Percentiles rank a stretch among this genome's conserved stretches.
phyloP scores from a whole-genome alignment of 306 rosid species.

The Vicia sativa region DNA sequence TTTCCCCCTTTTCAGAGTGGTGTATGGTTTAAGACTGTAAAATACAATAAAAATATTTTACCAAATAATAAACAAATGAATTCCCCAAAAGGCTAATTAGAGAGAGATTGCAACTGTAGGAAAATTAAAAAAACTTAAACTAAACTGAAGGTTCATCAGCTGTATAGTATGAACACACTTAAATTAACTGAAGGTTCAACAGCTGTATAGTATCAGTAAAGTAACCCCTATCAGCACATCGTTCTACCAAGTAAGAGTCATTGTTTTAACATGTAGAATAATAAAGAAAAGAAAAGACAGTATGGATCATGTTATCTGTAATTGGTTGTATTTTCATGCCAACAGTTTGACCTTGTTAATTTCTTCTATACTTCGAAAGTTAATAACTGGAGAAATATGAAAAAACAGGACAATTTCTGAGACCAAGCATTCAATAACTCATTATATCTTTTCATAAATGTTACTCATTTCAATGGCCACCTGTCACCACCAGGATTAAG shows the following conservation, averaged over 20 bases:
- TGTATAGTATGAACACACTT: neutral
- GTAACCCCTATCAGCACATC: slow-evolving; percentile 4
- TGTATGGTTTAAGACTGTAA: slow-evolving; percentile 15
- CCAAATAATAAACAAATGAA: neutral
- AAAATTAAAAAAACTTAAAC: slow-evolving; percentile 4
- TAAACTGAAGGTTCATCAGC: neutral
- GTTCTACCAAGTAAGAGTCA: slow-evolving; percentile 1
- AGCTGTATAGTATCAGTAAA: neutral
- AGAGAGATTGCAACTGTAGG: slow-evolving; percentile 5
- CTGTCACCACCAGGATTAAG: slow-evolving; percentile 6
- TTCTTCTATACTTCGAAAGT: slow-evolving; percentile 3
- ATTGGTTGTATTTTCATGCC: neutral
- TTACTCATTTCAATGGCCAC: slow-evolving; percentile 27
- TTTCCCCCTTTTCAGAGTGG: too few species aligned
- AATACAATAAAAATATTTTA: slow-evolving; percentile 1
- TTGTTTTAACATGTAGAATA: slow-evolving; percentile 14
- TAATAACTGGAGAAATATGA: slow-evolving; percentile 5
- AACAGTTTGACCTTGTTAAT: slow-evolving; percentile 22
- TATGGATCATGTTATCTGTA: slow-evolving; percentile 2
- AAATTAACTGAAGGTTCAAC: neutral
- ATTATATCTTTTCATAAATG: slow-evolving; percentile 13
- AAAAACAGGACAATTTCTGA: slow-evolving; percentile 12
- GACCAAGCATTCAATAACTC: slow-evolving; percentile 20
- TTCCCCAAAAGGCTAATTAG: neutral
- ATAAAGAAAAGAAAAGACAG: neutral